Conservation (phyloP, 345 rosid genomes). For the Pugionium cornutum region DNA sequence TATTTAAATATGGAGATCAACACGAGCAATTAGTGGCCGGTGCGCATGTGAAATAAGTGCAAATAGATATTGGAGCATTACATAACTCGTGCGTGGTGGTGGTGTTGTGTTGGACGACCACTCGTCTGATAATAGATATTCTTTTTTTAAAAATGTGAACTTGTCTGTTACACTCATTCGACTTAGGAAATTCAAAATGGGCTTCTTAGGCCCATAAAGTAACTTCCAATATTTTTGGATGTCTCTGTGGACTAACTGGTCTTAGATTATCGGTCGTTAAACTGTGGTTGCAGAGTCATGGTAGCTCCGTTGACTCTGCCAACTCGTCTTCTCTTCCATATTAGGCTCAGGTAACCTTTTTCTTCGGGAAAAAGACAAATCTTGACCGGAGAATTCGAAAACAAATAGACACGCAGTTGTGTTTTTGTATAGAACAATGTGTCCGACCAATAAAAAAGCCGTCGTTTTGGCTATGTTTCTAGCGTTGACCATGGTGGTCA, state of each 20-base stretch:
- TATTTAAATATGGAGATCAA: background rate
- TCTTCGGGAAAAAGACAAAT: background rate
- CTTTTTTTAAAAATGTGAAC: background rate
- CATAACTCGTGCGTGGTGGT: conserved; percentile 13
- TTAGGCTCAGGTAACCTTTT: conserved; percentile 44
- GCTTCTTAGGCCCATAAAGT: conserved; percentile 5
- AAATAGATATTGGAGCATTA: conserved; percentile 21
- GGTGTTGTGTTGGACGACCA: conserved; percentile 22
- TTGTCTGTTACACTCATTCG: background rate
- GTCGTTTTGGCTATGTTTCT: conserved; percentile 36
- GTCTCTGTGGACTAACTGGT: background rate
- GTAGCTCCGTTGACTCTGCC: conserved; percentile 55
- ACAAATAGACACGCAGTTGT: background rate
- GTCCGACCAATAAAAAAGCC: conserved; percentile 11
- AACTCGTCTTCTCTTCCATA: conserved; percentile 31
- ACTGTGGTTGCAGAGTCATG: conserved; percentile 41
- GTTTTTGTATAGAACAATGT: conserved; percentile 27
- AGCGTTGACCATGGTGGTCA: conserved; percentile 31
- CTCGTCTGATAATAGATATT: background rate
- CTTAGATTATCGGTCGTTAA: background rate
- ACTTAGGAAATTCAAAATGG: background rate
- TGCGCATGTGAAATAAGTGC: conserved; percentile 26
- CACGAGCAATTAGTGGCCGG: conserved; percentile 10
- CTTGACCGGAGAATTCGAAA: background rate
- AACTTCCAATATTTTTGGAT: background rate